Conservation (phyloP, 176 grass and related monocot species). For the Raddia guianensis region DNA sequence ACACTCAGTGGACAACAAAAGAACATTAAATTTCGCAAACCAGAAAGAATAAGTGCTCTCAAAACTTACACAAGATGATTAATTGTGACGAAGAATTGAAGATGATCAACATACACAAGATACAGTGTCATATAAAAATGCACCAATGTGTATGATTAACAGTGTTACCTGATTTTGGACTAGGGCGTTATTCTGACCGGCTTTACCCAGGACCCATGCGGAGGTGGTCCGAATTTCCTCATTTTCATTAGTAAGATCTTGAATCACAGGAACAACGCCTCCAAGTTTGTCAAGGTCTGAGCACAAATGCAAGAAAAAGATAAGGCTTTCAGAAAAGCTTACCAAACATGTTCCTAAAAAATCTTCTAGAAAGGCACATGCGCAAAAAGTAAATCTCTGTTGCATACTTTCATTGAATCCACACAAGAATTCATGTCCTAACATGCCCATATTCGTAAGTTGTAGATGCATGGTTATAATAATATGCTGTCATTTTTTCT, state of each 20-base stretch:
- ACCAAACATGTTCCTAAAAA: neutral
- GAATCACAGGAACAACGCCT: constrained; percentile 70
- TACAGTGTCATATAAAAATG: neutral
- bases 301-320: constrained; percentile 18
- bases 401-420: constrained; percentile 17
- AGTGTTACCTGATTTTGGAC: constrained; percentile 85
- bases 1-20: neutral
- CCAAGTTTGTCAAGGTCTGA: constrained; percentile 92
- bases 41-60: neutral
- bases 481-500: constrained; percentile 3
- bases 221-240: constrained; percentile 65
- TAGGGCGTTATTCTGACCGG: constrained; percentile 76
- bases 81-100: neutral
- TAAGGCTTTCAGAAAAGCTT: constrained; percentile 25
- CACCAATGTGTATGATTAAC: neutral
- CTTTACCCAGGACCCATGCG: constrained; percentile 88
- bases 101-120: neutral
- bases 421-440: constrained; percentile 14
- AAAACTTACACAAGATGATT: neutral
- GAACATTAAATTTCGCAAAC: neutral
- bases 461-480: constrained; percentile 1
- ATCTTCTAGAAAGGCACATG: neutral
- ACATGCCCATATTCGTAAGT: neutral
- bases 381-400: neutral
- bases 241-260: constrained; percentile 68